A percentile compares a stretch with the other conserved stretches of the same genome.
Conservation (phyloP, 768 basidiomycete species). For the Candolleomyces aberdarensis region DNA sequence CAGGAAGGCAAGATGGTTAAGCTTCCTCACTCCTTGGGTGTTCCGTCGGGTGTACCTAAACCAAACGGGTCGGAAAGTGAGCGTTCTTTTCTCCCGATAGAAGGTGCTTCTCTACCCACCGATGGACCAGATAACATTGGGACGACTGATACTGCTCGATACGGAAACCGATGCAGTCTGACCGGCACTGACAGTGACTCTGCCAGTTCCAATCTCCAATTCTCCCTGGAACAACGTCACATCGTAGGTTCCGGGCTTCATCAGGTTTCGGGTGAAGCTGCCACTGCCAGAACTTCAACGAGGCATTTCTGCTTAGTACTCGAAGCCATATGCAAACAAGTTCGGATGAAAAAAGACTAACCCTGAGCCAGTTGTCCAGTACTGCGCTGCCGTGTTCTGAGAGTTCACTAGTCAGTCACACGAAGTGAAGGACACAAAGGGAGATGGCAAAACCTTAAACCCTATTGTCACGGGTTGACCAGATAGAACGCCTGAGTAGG, state of each 20-base stretch:
- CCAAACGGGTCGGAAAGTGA: not conserved
- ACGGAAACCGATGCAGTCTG: slow-evolving; percentile 31
- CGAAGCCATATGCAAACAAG: not conserved
- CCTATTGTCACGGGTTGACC: slow-evolving; percentile 37
- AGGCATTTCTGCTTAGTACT: not conserved
- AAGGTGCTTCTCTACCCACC: slow-evolving; percentile 20
- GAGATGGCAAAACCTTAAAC: slow-evolving; percentile 29
- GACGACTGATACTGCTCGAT: slow-evolving; percentile 27
- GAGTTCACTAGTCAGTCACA: not conserved
- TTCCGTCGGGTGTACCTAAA: slow-evolving; percentile 42
- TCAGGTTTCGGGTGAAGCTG: slow-evolving; percentile 38
- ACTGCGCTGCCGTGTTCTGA: slow-evolving; percentile 43
- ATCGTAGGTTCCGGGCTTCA: slow-evolving; percentile 50
- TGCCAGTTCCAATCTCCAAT: slow-evolving; percentile 40
- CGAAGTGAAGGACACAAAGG: not conserved
- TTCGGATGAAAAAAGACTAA: slow-evolving; percentile 14
- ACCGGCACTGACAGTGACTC: slow-evolving; percentile 40
- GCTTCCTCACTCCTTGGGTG: slow-evolving; percentile 34
- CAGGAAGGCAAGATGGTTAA: not conserved
- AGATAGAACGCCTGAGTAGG: slow-evolving; percentile 40
- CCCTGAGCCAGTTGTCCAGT: slow-evolving; percentile 42
- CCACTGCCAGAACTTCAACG: slow-evolving; percentile 22
- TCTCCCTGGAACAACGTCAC: slow-evolving; percentile 45
- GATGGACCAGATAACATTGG: slow-evolving; percentile 42
- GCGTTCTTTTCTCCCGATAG: not conserved